Conservation (phyloP, 2,329 filamentous ascomycete species). For the Trichoderma gracile region DNA sequence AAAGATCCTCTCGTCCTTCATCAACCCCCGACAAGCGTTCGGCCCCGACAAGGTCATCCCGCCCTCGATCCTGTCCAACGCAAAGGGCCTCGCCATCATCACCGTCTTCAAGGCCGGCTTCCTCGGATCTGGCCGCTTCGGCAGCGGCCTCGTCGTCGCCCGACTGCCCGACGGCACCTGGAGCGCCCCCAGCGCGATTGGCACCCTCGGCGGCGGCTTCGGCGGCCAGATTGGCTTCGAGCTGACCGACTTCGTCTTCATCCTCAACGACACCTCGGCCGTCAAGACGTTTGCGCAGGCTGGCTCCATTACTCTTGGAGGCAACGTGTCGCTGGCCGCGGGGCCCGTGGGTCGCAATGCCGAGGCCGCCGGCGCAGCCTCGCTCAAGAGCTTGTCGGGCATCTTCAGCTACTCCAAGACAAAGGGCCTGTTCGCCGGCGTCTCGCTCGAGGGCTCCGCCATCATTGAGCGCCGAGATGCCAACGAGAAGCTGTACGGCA, state of each 20-base stretch:
- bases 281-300: constrained; percentile 93
- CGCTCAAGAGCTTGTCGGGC: constrained; percentile 81
- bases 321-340: constrained; percentile 93
- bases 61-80: constrained; percentile 81
- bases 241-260: constrained; percentile 94
- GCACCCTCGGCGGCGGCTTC: constrained; percentile 77
- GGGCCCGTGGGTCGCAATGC: constrained; percentile 93
- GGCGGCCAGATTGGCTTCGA: constrained; percentile 87
- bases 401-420: constrained; percentile 98
- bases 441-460: constrained; percentile 88
- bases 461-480: constrained; percentile 94
- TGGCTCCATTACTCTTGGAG: constrained; percentile 87
- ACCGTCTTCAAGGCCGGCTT: constrained; percentile 87
- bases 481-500: constrained; percentile 93
- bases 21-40: constrained; percentile 90
- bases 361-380: constrained; percentile 92
- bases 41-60: constrained; percentile 98
- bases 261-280: constrained; percentile 86
- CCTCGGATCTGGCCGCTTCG: constrained; percentile 78
- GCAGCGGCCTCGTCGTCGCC: constrained; percentile 79
- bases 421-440: constrained; percentile 93
- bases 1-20: constrained; percentile 92
- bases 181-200: constrained; percentile 81
- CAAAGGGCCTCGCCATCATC: constrained; percentile 86
- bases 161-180: constrained; percentile 74